These are phyloP conservation scores for Heterobasidion annosum DNA, from an alignment of 1,284 basidiomycete genomes.

Conservation along the genomic window DNA sequence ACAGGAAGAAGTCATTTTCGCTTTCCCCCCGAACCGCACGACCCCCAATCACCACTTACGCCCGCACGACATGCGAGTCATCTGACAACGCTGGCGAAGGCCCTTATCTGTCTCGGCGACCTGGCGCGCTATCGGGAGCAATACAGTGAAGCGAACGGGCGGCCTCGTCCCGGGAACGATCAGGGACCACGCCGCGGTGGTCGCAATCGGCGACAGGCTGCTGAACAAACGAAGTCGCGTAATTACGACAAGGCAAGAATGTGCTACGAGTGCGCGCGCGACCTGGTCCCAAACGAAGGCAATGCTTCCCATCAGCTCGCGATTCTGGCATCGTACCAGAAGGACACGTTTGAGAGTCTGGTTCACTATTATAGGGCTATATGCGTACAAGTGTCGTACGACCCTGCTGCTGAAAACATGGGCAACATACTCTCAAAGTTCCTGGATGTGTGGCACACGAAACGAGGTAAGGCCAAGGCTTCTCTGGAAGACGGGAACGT, in stretches of 20 bases:
- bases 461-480: constrained; percentile 16
- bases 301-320: constrained; percentile 95
- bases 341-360: constrained; percentile 74
- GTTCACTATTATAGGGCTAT: constrained; percentile 90
- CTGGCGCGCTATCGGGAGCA: constrained; percentile 90
- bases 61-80: constrained; percentile 50
- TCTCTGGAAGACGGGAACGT: constrained; percentile 16
- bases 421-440: constrained; percentile 61
- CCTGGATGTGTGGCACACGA: constrained; percentile 45
- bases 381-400: constrained; percentile 81
- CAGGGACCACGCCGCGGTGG: constrained; percentile 39
- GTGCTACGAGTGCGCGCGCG: constrained; percentile 79
- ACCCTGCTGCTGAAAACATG: constrained; percentile 83
- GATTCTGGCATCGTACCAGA: constrained; percentile 80
- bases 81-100: constrained; percentile 75
- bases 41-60: constrained; percentile 29
- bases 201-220: constrained; percentile 28
- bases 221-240: constrained; percentile 25
- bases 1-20: constrained; percentile 35
- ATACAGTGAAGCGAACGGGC: constrained; percentile 64
- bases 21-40: constrained; percentile 41
- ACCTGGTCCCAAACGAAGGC: constrained; percentile 74
- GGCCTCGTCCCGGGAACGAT: constrained; percentile 57
- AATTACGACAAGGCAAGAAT: constrained; percentile 71
- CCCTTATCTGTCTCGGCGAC: constrained; percentile 88